Conservation (phyloP, 2,329 filamentous ascomycete genomes). For the Cordyceps javanica region DNA sequence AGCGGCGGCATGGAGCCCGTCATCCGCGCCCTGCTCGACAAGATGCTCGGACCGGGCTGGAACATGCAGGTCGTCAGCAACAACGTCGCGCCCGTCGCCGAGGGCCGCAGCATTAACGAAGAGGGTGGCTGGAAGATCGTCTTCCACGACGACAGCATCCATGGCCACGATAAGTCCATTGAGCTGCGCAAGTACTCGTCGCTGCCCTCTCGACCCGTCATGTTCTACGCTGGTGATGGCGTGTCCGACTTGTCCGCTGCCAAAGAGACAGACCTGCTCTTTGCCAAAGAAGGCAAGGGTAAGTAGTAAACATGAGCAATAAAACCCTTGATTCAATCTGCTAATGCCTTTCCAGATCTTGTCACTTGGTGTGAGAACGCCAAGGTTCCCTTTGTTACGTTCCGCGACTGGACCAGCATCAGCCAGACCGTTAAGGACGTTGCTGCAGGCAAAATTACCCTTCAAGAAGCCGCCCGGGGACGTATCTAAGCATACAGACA, state of each 20-base stretch:
- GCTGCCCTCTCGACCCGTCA: constrained; percentile 67
- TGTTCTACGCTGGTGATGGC: constrained; percentile 94
- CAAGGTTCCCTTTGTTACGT: constrained; percentile 80
- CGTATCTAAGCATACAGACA: constrained; percentile 23
- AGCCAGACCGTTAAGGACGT: constrained; percentile 71
- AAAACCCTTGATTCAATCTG: background rate
- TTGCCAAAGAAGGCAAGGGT: constrained; percentile 88
- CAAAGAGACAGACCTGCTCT: constrained; percentile 85
- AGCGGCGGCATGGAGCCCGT: constrained; percentile 90
- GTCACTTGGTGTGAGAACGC: constrained; percentile 81
- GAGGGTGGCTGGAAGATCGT: constrained; percentile 81
- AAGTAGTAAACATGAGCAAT: too few relatives aligned
- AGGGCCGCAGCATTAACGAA: constrained; percentile 68
- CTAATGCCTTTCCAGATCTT: constrained; percentile 53
- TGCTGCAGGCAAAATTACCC: constrained; percentile 61
- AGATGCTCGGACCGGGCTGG: constrained; percentile 70
- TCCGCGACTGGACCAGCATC: constrained; percentile 78
- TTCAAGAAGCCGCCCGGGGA: constrained; percentile 61
- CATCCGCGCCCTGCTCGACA: constrained; percentile 75
- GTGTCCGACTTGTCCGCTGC: constrained; percentile 90
- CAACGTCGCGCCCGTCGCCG: constrained; percentile 53
- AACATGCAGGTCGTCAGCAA: constrained; percentile 91
- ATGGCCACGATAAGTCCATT: constrained; percentile 95
- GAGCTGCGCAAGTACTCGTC: constrained; percentile 83
- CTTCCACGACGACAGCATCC: constrained; percentile 81